Evolutionary conservation across 148 eudicot species (phyloP).

Genomic region (Chenopodium formosanum): DNA sequence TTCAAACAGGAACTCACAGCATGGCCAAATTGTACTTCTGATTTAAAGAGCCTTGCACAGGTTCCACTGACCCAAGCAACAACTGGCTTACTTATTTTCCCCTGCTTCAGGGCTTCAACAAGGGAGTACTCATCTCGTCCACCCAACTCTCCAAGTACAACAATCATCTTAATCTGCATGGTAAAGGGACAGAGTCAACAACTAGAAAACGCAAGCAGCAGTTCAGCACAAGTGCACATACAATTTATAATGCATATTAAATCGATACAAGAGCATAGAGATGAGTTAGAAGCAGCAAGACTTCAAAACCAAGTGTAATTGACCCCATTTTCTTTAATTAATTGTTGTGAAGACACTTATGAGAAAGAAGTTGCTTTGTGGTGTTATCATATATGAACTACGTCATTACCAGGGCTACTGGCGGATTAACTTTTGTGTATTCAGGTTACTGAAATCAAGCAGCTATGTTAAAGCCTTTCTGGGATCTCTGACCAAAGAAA

Average conservation of each 20-base stretch:
- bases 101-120: conserved; percentile 95
- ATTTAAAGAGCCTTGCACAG: conserved; percentile 92
- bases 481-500: background rate
- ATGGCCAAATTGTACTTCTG: conserved; percentile 99
- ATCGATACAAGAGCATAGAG: background rate
- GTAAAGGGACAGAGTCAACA: conserved; percentile 2
- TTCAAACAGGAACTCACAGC: conserved; percentile 57
- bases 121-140: conserved; percentile 98
- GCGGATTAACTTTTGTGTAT: background rate
- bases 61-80: conserved; percentile 99
- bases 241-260: background rate
- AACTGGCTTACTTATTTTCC: conserved; percentile 89
- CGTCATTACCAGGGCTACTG: background rate
- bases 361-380: background rate
- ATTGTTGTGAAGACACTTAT: background rate
- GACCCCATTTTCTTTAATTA: background rate
- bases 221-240: background rate
- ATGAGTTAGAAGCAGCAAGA: background rate
- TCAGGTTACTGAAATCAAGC: background rate
- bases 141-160: conserved; percentile 97
- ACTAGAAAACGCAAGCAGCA: background rate
- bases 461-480: background rate
- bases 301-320: background rate
- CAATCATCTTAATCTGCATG: conserved; percentile 83
- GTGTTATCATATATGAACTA: background rate